phyloP scores from a whole-genome alignment of 768 basidiomycete genomes.

The Mycena vulgaris region DNA sequence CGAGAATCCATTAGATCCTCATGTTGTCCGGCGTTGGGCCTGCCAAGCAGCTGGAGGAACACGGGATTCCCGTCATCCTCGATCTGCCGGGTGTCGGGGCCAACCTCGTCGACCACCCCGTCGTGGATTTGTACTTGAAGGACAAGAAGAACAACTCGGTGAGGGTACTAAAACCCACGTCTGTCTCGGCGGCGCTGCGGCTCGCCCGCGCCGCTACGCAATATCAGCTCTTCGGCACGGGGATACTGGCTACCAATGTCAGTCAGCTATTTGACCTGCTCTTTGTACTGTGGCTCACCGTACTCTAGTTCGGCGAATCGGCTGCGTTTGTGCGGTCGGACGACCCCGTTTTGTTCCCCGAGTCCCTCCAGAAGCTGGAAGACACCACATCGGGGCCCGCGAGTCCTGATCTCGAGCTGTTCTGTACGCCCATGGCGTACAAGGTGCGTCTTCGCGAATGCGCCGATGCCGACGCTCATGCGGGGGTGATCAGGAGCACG shows the following conservation, averaged over 20 bases:
- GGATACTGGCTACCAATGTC: conserved; percentile 72
- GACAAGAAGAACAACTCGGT: conserved; percentile 64
- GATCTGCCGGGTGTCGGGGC: conserved; percentile 84
- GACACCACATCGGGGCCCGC: conserved; percentile 62
- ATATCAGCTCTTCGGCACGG: conserved; percentile 63
- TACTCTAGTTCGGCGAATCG: conserved; percentile 63
- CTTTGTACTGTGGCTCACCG: conserved; percentile 1
- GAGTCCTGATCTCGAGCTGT: conserved; percentile 66
- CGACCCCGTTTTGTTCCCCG: conserved; percentile 65
- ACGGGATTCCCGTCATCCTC: conserved; percentile 69
- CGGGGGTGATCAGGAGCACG: conserved; percentile 52
- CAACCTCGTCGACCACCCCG: conserved; percentile 82
- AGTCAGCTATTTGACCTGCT: conserved; percentile 27
- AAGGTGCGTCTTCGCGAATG: conserved; percentile 47
- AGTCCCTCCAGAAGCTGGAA: conserved; percentile 54
- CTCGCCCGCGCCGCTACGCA: conserved; percentile 52
- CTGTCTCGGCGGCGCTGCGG: conserved; percentile 44
- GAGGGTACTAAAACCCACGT: conserved; percentile 56
- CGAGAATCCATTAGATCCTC: conserved; percentile 64
- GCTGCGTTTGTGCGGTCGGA: conserved; percentile 73
- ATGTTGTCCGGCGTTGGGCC: conserved; percentile 88
- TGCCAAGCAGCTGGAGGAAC: conserved; percentile 64
- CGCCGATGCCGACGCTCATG: background rate
- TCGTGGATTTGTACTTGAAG: conserved; percentile 68
- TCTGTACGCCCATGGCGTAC: conserved; percentile 60